phyloP scores from a whole-genome alignment of 495 filamentous ascomycete genomes.

The Letharia lupina region DNA sequence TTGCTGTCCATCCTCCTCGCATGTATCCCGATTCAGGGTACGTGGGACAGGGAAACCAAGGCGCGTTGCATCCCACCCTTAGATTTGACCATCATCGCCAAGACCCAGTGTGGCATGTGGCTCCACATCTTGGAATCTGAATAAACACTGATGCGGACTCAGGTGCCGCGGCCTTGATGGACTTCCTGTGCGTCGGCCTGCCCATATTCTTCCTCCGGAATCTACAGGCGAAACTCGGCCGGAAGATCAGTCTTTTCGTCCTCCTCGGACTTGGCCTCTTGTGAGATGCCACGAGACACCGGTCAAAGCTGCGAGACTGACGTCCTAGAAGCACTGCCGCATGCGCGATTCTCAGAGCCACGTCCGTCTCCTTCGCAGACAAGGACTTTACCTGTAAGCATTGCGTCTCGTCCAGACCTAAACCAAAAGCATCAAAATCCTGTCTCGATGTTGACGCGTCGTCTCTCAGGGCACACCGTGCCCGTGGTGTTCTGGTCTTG shows the following conservation, averaged over 20 bases:
- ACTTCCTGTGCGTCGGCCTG: constrained; percentile 3
- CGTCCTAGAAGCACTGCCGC: background rate
- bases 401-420: background rate
- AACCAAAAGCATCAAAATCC: background rate
- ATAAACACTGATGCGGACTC: background rate
- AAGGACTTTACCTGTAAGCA: background rate
- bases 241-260: constrained; percentile 6
- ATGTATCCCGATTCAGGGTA: constrained; percentile 3
- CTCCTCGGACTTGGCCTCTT: constrained; percentile 13
- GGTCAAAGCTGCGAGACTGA: background rate
- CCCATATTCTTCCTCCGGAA: constrained; percentile 11
- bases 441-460: background rate
- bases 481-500: background rate
- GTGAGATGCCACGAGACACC: background rate
- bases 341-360: background rate
- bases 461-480: background rate
- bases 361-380: background rate
- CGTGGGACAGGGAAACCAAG: background rate
- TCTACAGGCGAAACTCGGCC: background rate
- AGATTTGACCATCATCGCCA: background rate
- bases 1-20: background rate
- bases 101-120: background rate
- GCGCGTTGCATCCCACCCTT: constrained; percentile 7
- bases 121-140: background rate
- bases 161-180: background rate